Conservation (phyloP, 805 yeast species). For the Komagataella kurtzmanii region DNA sequence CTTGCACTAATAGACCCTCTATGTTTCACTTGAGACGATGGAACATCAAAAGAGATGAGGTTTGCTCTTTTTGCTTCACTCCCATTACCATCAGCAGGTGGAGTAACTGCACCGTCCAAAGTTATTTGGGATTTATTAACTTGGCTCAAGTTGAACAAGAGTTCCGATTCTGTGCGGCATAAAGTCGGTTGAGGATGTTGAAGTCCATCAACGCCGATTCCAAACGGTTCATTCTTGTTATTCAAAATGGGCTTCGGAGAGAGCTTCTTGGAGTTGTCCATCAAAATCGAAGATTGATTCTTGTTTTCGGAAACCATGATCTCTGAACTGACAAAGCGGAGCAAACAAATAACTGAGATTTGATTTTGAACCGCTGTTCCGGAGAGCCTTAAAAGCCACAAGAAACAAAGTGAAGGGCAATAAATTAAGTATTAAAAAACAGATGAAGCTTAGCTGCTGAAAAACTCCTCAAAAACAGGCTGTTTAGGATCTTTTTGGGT, state of each 20-base stretch:
- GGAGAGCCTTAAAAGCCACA: neutral
- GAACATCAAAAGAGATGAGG: conserved; percentile 33
- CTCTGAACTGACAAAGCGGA: neutral
- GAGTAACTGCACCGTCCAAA: neutral
- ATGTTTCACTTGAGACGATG: conserved; percentile 28
- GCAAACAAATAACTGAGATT: neutral
- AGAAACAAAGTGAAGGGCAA: neutral
- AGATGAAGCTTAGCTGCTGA: neutral
- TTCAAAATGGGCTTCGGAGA: neutral
- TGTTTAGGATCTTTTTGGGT: neutral
- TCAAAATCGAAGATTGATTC: neutral
- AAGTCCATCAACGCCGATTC: neutral
- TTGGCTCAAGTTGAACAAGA: neutral
- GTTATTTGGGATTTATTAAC: neutral
- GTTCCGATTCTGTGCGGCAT: neutral
- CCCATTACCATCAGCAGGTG: conserved; percentile 1
- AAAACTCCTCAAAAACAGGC: neutral
- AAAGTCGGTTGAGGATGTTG: neutral
- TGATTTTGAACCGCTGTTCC: neutral
- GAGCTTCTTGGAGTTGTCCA: neutral
- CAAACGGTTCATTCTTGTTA: neutral
- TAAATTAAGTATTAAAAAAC: neutral
- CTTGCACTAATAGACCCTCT: conserved; percentile 46
- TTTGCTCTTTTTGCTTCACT: conserved; percentile 7
- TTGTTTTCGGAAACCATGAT: neutral